Conservation (phyloP, 257 asterid genomes). For the Fraxinus pennsylvanica region DNA sequence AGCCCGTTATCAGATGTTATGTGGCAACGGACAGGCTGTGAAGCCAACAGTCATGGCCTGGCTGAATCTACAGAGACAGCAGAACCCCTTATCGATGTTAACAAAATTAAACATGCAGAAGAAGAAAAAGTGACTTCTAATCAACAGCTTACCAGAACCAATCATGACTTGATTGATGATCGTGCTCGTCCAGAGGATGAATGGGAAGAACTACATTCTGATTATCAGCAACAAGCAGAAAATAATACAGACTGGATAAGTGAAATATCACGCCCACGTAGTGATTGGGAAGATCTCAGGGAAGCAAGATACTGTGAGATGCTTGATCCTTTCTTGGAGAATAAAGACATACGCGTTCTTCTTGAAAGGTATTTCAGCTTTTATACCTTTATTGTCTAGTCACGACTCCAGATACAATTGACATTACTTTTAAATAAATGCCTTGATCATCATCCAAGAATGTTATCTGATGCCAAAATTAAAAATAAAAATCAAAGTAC, state of each 20-base stretch:
- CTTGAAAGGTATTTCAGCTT: constrained; percentile 59
- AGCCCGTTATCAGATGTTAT: constrained; percentile 24
- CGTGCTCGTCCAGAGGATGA: constrained; percentile 35
- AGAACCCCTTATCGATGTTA: constrained; percentile 10
- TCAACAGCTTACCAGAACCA: constrained; percentile 30
- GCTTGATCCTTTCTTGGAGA: constrained; percentile 76
- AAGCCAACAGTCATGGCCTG: constrained; percentile 21
- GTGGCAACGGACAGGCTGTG: constrained; percentile 28
- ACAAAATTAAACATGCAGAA: constrained; percentile 8
- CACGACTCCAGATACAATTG: background rate
- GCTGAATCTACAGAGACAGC: constrained; percentile 11
- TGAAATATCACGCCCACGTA: constrained; percentile 85
- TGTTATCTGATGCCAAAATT: background rate
- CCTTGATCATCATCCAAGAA: background rate
- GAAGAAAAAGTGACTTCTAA: constrained; percentile 24
- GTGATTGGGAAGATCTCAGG: constrained; percentile 88
- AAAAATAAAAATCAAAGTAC: too few relatives aligned
- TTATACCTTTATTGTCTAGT: background rate
- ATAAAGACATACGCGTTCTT: constrained; percentile 67
- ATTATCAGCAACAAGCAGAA: constrained; percentile 38
- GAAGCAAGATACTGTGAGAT: constrained; percentile 88
- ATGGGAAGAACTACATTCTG: constrained; percentile 59
- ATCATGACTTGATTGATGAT: constrained; percentile 27
- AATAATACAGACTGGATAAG: constrained; percentile 64
- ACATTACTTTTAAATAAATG: too few relatives aligned